A percentile compares a stretch with the other conserved stretches of the same genome.
Conservation (phyloP, 345 rosid genomes). For the Psidium friedrichsthalianum region DNA sequence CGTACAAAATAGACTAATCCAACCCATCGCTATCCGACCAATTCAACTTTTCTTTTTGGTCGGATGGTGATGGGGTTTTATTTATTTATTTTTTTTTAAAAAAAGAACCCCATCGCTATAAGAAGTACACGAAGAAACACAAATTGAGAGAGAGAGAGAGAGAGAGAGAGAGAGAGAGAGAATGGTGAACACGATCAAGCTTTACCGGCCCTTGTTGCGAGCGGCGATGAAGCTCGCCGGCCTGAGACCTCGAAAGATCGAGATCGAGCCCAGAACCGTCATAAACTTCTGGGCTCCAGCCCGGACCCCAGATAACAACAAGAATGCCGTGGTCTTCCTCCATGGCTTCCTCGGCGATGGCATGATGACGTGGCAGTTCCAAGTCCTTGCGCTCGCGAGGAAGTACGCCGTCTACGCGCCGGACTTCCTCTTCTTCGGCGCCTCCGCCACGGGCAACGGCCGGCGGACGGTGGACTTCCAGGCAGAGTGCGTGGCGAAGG, state of each 20-base stretch:
- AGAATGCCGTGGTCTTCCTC: conserved; percentile 23
- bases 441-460: conserved; percentile 13
- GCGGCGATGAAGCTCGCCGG: conserved; percentile 10
- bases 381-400: conserved; percentile 20
- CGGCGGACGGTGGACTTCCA: conserved; percentile 29
- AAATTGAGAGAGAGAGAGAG: neutral
- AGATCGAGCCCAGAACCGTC: conserved; percentile 25
- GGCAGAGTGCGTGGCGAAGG: conserved; percentile 26
- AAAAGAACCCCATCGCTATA: too few relatives aligned
- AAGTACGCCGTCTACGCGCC: conserved; percentile 31
- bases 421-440: conserved; percentile 37
- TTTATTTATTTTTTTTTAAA: too few relatives aligned
- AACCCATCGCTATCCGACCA: too few relatives aligned
- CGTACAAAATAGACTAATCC: too few relatives aligned
- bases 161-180: too few relatives aligned
- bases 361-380: conserved; percentile 31
- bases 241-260: conserved; percentile 6
- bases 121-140: neutral
- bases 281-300: neutral
- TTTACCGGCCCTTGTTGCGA: conserved; percentile 4
- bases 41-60: too few relatives aligned
- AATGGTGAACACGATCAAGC: conserved; percentile 9
- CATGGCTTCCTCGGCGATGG: conserved; percentile 28
- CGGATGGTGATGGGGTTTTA: too few relatives aligned
- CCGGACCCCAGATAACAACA: neutral